phyloP scores from a whole-genome alignment of 73 alveolate species.

The Halteria grandinella region DNA sequence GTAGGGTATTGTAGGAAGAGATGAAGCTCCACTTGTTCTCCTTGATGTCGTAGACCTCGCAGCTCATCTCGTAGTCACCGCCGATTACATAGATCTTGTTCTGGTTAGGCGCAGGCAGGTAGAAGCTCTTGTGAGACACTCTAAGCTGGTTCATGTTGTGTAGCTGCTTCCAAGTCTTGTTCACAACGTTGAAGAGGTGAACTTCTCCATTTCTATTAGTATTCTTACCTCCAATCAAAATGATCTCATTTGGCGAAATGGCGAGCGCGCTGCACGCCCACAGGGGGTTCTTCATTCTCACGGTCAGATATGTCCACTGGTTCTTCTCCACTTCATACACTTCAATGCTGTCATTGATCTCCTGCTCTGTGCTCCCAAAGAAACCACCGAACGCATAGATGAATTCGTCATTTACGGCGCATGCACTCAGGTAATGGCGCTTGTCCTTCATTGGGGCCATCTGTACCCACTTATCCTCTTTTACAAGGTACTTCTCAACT shows the following conservation, averaged over 20 bases:
- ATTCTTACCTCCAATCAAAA: conserved; percentile 54
- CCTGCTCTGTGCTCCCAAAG: conserved; percentile 53
- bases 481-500: conserved; percentile 34
- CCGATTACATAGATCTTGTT: conserved; percentile 43
- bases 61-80: conserved; percentile 46
- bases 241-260: conserved; percentile 46
- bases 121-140: conserved; percentile 36
- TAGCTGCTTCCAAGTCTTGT: conserved; percentile 43
- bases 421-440: conserved; percentile 54
- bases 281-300: conserved; percentile 49
- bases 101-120: no score
- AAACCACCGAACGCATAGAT: conserved; percentile 66
- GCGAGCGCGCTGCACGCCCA: conserved; percentile 60
- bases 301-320: conserved; percentile 47
- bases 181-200: conserved; percentile 42
- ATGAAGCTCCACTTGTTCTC: conserved; percentile 51
- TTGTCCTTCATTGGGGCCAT: conserved; percentile 59
- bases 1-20: conserved; percentile 31
- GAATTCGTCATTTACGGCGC: conserved; percentile 41
- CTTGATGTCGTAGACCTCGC: conserved; percentile 49
- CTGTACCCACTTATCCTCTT: conserved; percentile 46
- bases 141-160: conserved; percentile 50
- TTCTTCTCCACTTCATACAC: conserved; percentile 29
- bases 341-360: conserved; percentile 54
- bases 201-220: conserved; percentile 60